Evolutionary conservation across 192 early-diverging fungal species (phyloP).

Genomic region (Coemansia sp.): DNA sequence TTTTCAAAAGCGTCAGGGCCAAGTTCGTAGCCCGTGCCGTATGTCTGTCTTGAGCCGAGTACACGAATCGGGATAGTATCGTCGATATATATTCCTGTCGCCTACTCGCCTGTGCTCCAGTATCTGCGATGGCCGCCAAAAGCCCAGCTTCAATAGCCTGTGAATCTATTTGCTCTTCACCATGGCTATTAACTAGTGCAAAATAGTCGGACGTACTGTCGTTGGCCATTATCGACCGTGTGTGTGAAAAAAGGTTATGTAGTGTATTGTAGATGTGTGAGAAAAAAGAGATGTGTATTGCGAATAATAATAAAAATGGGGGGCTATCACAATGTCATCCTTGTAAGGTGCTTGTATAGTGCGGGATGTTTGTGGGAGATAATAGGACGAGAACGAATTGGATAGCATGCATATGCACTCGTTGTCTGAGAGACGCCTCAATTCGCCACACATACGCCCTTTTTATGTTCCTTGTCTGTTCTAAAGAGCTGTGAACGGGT

Average conservation of each 20-base stretch:
- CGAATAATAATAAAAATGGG: background rate
- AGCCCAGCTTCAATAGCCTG: slow-evolving; percentile 33
- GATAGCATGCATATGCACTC: background rate
- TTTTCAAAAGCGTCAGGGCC: slow-evolving; percentile 40
- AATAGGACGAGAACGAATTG: background rate
- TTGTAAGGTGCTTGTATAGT: background rate
- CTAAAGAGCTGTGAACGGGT: background rate
- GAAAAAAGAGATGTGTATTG: background rate
- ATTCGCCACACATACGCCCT: slow-evolving; percentile 3
- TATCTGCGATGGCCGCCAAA: slow-evolving; percentile 2
- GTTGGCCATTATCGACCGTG: background rate
- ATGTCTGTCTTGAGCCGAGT: slow-evolving; percentile 30
- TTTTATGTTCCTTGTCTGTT: background rate
- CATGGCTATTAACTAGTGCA: slow-evolving; percentile 15
- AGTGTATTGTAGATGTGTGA: background rate
- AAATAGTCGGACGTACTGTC: slow-evolving; percentile 24
- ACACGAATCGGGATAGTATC: slow-evolving; percentile 41
- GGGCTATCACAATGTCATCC: background rate
- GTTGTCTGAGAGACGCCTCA: background rate
- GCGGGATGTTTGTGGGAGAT: slow-evolving; percentile 1
- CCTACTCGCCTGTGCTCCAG: slow-evolving; percentile 8
- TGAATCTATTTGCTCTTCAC: background rate
- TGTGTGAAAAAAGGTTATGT: background rate
- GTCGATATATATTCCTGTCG: background rate
- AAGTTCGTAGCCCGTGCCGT: slow-evolving; percentile 22